These are phyloP conservation scores for Calonectria fujianensis DNA, from an alignment of 2,329 filamentous ascomycete species.

Conservation along the genomic window DNA sequence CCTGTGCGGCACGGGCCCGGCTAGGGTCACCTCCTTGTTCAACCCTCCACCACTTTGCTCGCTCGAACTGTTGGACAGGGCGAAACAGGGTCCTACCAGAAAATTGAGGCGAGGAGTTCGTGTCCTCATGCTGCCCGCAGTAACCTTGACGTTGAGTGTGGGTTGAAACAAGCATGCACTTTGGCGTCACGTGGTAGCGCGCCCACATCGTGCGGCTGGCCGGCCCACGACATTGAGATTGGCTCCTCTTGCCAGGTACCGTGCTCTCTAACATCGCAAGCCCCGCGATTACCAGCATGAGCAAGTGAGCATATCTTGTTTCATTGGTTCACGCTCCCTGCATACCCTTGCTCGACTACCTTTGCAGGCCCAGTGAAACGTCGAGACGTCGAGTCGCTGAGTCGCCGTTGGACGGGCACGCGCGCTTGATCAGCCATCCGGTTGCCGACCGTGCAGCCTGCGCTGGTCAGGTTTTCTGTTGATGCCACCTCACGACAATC, in stretches of 20 bases:
- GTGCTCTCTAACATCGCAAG: not conserved
- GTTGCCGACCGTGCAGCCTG: conserved; percentile 16
- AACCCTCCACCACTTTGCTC: conserved; percentile 19
- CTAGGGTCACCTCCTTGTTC: conserved; percentile 9
- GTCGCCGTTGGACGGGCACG: not conserved
- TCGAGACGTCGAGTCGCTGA: conserved; percentile 1
- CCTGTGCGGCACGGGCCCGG: conserved; percentile 6
- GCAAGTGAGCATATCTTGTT: not conserved
- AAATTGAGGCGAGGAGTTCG: conserved; percentile 26
- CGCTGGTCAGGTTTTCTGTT: conserved; percentile 18
- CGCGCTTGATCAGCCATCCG: conserved; percentile 24
- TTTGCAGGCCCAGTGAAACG: conserved; percentile 7
- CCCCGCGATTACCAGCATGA: conserved; percentile 24
- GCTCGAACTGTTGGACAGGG: conserved; percentile 11
- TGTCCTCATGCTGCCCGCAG: not conserved
- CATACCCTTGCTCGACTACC: conserved; percentile 14
- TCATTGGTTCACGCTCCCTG: conserved; percentile 22
- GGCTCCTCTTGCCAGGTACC: conserved; percentile 3
- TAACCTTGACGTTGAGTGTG: conserved; percentile 22
- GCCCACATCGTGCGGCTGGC: not conserved
- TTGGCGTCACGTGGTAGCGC: not conserved
- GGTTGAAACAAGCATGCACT: not conserved
- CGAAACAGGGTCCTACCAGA: not conserved
- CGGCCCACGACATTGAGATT: not conserved
- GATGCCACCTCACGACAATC: conserved; percentile 15